A percentile compares a stretch with the other conserved stretches of the same genome.
Conservation (phyloP, 2,329 filamentous ascomycete species). For the Fusarium clavum region DNA sequence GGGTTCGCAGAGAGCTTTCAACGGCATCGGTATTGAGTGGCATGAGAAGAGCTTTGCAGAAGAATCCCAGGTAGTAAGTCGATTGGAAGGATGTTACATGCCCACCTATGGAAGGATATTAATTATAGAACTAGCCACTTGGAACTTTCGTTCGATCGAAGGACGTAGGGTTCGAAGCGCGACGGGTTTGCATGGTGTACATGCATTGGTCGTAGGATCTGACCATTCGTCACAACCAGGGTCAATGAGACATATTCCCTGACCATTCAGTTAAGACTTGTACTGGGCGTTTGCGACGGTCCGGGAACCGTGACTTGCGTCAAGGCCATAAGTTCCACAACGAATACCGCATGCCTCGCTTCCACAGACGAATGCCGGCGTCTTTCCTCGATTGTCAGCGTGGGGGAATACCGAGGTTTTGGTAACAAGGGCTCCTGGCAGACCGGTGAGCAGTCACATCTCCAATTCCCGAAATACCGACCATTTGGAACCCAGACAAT, state of each 20-base stretch:
- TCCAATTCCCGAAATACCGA: constrained; percentile 30
- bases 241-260: constrained; percentile 1
- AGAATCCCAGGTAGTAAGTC: not conserved
- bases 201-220: constrained; percentile 1
- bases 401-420: constrained; percentile 37
- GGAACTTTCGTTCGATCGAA: not conserved
- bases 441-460: constrained; percentile 43
- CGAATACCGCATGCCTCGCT: constrained; percentile 6
- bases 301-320: not conserved
- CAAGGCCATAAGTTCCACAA: not conserved
- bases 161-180: not conserved
- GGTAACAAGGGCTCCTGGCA: constrained; percentile 38
- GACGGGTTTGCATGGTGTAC: not conserved
- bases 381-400: constrained; percentile 21
- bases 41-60: not conserved
- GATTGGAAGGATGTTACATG: constrained; percentile 2
- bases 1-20: not conserved
- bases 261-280: not conserved
- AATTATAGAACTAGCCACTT: not conserved
- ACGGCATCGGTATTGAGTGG: constrained; percentile 1
- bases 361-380: constrained; percentile 18
- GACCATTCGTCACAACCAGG: not conserved
- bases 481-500: constrained; percentile 24
- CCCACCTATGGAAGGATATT: not conserved
- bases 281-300: not conserved